These are phyloP conservation scores for Dictyostelium brefeldianum DNA, from an alignment of 78 protist species.

Conservation along the genomic window DNA sequence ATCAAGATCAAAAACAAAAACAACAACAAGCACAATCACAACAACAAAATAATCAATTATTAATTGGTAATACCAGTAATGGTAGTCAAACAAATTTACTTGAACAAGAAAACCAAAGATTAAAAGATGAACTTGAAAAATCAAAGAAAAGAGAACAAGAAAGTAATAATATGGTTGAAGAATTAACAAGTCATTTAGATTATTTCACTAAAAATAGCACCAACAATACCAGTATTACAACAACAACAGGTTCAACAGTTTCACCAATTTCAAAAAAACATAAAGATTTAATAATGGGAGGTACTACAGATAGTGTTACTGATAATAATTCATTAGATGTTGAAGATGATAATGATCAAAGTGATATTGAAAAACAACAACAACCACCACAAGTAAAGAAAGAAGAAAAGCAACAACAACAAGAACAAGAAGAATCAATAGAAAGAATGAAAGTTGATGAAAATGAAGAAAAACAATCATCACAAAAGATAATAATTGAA, in stretches of 20 bases:
- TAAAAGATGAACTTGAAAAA: not conserved
- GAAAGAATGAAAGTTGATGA: not conserved
- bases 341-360: not conserved
- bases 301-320: not conserved
- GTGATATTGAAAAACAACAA: not conserved
- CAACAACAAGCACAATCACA: not conserved
- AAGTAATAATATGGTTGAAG: not conserved
- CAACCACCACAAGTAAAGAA: not conserved
- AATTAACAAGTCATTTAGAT: not conserved
- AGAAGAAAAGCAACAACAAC: not conserved
- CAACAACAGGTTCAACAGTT: too few species aligned
- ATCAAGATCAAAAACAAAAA: not conserved
- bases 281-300: not conserved
- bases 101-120: not conserved
- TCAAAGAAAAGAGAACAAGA: not conserved
- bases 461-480: constrained; percentile 17
- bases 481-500: not conserved
- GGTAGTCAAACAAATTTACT: not conserved
- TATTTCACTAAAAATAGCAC: not conserved
- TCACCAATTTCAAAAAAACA: not conserved
- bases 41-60: too few species aligned
- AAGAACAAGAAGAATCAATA: not conserved
- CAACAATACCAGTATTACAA: not conserved
- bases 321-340: constrained; percentile 8
- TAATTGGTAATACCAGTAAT: not conserved